Conservation (phyloP, 805 yeast genomes). For the Ogataea kodamae region DNA sequence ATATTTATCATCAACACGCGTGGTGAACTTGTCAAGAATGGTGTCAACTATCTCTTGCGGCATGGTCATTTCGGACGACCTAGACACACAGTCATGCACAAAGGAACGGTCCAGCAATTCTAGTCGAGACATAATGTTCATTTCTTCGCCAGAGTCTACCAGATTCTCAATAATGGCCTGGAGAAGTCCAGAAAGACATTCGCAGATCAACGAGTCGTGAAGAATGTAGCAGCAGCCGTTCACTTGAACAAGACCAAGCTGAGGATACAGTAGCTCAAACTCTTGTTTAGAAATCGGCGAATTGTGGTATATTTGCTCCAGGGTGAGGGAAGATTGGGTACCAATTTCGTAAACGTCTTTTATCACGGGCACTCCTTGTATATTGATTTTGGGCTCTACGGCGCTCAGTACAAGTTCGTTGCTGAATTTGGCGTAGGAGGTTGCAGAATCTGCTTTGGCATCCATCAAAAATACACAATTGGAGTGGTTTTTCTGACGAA, state of each 20-base stretch:
- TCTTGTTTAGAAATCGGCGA: constrained; percentile 12
- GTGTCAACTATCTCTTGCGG: constrained; percentile 12
- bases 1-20: constrained; percentile 17
- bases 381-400: constrained; percentile 12
- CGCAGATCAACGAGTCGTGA: constrained; percentile 14
- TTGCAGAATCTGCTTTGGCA: constrained; percentile 1
- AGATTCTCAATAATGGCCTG: constrained; percentile 9
- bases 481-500: constrained; percentile 83
- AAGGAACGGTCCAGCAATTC: constrained; percentile 3
- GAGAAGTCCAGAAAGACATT: constrained; percentile 12
- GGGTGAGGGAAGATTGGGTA: neutral
- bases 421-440: constrained; percentile 14
- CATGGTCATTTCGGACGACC: constrained; percentile 3
- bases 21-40: constrained; percentile 12
- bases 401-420: constrained; percentile 15
- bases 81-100: constrained; percentile 4
- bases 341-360: constrained; percentile 4
- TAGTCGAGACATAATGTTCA: constrained; percentile 11
- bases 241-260: constrained; percentile 17
- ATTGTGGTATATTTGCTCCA: constrained; percentile 11
- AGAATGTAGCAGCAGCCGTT: constrained; percentile 11
- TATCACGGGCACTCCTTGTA: constrained; percentile 11
- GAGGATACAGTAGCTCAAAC: constrained; percentile 7
- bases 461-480: constrained; percentile 65
- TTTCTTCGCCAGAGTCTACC: constrained; percentile 13